phyloP scores from a whole-genome alignment of 495 filamentous ascomycete species.

The Trichoderma reesei region DNA sequence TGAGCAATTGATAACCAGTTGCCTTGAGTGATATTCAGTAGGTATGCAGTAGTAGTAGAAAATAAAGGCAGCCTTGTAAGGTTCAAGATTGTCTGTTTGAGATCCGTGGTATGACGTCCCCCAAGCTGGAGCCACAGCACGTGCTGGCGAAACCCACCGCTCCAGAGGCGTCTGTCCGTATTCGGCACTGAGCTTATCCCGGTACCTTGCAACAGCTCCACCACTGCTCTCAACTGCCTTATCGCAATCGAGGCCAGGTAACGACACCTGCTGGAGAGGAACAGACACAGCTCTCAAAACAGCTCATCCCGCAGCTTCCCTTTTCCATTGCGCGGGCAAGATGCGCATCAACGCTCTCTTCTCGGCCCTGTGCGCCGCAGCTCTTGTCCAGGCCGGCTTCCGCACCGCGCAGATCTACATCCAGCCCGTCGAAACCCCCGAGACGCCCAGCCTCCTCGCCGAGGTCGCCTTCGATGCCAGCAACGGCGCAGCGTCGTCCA shows the following conservation, averaged over 20 bases:
- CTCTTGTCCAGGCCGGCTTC: conserved; percentile 18
- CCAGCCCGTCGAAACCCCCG: conserved; percentile 29
- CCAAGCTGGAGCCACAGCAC: background rate
- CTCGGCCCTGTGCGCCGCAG: conserved; percentile 24
- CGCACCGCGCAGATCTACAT: conserved; percentile 33
- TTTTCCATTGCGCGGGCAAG: conserved; percentile 5
- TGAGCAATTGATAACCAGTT: too few relatives aligned
- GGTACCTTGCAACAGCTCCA: background rate
- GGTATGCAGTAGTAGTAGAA: too few relatives aligned
- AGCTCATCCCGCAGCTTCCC: conserved; percentile 3
- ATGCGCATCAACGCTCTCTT: conserved; percentile 22
- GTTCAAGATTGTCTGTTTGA: too few relatives aligned
- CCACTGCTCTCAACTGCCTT: background rate
- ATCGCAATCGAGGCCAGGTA: conserved; percentile 3
- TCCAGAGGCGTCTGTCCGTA: background rate
- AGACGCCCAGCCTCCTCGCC: conserved; percentile 32
- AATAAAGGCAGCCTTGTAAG: too few relatives aligned
- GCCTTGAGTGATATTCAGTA: too few relatives aligned
- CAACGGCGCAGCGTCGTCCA: conserved; percentile 20
- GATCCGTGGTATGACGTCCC: background rate
- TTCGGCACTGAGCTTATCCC: background rate
- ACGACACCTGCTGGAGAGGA: background rate
- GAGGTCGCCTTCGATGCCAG: conserved; percentile 36
- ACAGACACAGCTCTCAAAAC: background rate
- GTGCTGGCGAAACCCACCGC: background rate